A percentile compares a stretch with the other conserved stretches of the same genome.
These are phyloP conservation scores for Hericium coralloides DNA, from an alignment of 768 basidiomycete genomes.

Conservation along the genomic window DNA sequence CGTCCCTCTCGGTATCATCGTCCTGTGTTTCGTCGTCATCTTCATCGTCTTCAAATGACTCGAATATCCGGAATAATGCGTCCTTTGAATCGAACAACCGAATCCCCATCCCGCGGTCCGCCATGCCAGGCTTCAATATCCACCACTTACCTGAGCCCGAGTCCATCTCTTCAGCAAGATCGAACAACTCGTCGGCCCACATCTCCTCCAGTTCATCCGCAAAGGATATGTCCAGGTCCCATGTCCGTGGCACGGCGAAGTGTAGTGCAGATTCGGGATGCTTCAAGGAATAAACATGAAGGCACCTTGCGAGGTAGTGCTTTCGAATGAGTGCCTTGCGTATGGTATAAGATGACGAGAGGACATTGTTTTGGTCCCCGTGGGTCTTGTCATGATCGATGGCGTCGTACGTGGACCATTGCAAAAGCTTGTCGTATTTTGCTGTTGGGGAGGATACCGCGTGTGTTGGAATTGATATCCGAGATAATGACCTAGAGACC, in stretches of 20 bases:
- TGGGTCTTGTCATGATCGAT: slow-evolving; percentile 72
- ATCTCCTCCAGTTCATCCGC: slow-evolving; percentile 93
- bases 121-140: slow-evolving; percentile 97
- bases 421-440: slow-evolving; percentile 30
- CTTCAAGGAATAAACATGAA: slow-evolving; percentile 68
- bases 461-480: not conserved
- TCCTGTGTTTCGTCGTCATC: slow-evolving; percentile 34
- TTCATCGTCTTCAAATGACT: slow-evolving; percentile 63
- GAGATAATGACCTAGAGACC: not conserved
- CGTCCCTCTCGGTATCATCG: slow-evolving; percentile 33
- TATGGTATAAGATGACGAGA: slow-evolving; percentile 81
- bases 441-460: not conserved
- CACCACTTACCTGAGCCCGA: slow-evolving; percentile 50
- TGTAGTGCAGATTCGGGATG: slow-evolving; percentile 48
- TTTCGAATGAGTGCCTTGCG: slow-evolving; percentile 93
- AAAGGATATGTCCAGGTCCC: slow-evolving; percentile 79
- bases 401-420: slow-evolving; percentile 87
- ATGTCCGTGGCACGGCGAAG: slow-evolving; percentile 59
- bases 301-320: slow-evolving; percentile 75
- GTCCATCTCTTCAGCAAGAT: slow-evolving; percentile 59
- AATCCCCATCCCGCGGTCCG: slow-evolving; percentile 93
- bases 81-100: slow-evolving; percentile 77
- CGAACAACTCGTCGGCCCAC: slow-evolving; percentile 89
- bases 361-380: slow-evolving; percentile 35
- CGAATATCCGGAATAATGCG: slow-evolving; percentile 64